Conservation (phyloP, 768 basidiomycete species). For the Agaricus blazei region DNA sequence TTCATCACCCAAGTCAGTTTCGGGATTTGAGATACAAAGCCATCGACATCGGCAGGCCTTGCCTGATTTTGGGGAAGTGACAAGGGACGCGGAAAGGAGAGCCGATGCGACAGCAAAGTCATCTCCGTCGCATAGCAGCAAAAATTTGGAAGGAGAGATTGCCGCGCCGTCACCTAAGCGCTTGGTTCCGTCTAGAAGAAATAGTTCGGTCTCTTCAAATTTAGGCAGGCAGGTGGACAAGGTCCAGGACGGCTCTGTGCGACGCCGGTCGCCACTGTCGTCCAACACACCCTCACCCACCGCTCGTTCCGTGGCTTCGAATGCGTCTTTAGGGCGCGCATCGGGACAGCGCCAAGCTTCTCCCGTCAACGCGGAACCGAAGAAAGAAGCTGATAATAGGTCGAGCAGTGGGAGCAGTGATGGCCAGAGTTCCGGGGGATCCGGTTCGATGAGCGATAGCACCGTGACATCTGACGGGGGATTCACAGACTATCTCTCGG, state of each 20-base stretch:
- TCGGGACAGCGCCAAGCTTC: constrained; percentile 18
- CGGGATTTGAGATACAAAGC: background rate
- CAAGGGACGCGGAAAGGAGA: constrained; percentile 1
- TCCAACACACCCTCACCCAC: constrained; percentile 1
- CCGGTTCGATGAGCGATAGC: constrained; percentile 62
- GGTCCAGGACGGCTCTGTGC: constrained; percentile 9
- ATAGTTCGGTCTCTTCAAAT: background rate
- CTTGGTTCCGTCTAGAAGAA: background rate
- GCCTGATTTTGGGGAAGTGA: constrained; percentile 4
- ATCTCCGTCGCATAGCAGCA: constrained; percentile 1
- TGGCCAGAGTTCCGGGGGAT: constrained; percentile 23
- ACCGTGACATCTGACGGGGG: constrained; percentile 83
- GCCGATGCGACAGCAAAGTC: background rate
- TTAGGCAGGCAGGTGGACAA: background rate
- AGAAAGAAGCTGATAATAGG: constrained; percentile 27
- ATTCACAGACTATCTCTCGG: constrained; percentile 88
- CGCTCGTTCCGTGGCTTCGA: background rate
- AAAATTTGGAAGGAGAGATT: constrained; percentile 2
- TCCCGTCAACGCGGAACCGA: constrained; percentile 14
- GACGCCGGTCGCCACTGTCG: constrained; percentile 19
- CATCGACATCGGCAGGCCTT: constrained; percentile 9
- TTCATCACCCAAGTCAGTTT: constrained; percentile 5
- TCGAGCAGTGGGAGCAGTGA: constrained; percentile 58
- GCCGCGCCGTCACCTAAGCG: background rate
- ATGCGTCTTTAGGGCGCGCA: constrained; percentile 14